These are phyloP conservation scores for Podospora bellae-mahoneyi DNA, from an alignment of 495 filamentous ascomycete species.

Conservation along the genomic window DNA sequence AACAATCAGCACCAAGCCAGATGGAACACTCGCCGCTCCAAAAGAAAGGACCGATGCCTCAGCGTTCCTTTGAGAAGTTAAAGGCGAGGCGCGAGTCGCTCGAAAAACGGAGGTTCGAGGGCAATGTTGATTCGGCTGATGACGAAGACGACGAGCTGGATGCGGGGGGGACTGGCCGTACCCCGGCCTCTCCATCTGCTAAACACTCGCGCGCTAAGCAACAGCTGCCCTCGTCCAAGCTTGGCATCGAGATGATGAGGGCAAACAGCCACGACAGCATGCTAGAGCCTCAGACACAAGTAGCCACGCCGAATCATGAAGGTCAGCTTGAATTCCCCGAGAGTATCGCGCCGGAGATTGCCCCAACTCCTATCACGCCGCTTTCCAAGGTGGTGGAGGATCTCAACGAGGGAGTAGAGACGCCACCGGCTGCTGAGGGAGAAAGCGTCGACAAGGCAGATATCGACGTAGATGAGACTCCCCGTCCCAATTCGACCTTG, in stretches of 20 bases:
- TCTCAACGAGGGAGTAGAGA: not conserved
- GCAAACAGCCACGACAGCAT: conserved; percentile 89
- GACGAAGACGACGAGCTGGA: conserved; percentile 92
- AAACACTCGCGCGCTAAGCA: conserved; percentile 42
- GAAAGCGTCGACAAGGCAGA: not conserved
- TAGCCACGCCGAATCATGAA: conserved; percentile 40
- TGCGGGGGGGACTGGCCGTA: conserved; percentile 41
- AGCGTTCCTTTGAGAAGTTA: conserved; percentile 73
- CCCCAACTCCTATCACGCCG: conserved; percentile 17
- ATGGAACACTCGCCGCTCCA: conserved; percentile 54
- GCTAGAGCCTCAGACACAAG: conserved; percentile 39
- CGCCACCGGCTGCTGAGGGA: not conserved
- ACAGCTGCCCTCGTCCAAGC: conserved; percentile 62
- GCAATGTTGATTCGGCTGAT: conserved; percentile 75
- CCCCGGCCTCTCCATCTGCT: conserved; percentile 41
- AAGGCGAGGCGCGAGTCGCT: conserved; percentile 71
- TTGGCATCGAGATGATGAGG: conserved; percentile 93
- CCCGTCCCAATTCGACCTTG: conserved; percentile 23
- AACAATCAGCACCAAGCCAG: conserved; percentile 64
- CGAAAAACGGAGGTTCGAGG: conserved; percentile 71
- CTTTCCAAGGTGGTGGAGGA: conserved; percentile 6
- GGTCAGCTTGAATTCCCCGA: conserved; percentile 21
- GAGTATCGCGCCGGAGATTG: conserved; percentile 1
- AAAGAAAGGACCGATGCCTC: conserved; percentile 41
- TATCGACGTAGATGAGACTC: conserved; percentile 31